These are phyloP conservation scores for Hyaloscypha variabilis DNA, from an alignment of 495 filamentous ascomycete genomes.

Conservation along the genomic window DNA sequence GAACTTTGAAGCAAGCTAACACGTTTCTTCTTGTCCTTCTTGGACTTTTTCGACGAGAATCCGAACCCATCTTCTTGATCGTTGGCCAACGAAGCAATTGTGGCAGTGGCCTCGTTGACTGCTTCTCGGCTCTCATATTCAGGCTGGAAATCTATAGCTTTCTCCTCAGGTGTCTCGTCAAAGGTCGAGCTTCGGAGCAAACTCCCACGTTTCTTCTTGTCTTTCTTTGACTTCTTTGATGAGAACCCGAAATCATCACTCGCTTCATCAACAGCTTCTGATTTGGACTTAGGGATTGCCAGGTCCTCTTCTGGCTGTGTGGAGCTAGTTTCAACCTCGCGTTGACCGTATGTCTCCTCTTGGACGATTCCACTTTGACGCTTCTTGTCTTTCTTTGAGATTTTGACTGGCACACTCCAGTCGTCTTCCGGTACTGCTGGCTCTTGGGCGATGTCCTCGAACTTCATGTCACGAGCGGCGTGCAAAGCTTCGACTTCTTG, in stretches of 20 bases:
- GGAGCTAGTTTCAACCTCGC: background rate
- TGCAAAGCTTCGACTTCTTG: conserved; percentile 3
- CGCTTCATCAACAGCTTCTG: conserved; percentile 8
- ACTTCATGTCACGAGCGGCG: background rate
- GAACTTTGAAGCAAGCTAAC: conserved; percentile 17
- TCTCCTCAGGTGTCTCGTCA: conserved; percentile 35
- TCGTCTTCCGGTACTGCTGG: background rate
- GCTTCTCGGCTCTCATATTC: background rate
- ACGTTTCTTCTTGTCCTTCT: conserved; percentile 46
- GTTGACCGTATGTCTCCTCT: conserved; percentile 2
- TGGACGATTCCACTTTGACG: conserved; percentile 10
- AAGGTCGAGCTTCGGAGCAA: conserved; percentile 6
- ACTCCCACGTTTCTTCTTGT: conserved; percentile 32
- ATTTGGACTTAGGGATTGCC: background rate
- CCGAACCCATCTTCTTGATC: conserved; percentile 1
- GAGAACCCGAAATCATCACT: conserved; percentile 31
- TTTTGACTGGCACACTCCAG: conserved; percentile 13
- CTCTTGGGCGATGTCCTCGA: conserved; percentile 3
- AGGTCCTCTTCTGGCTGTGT: background rate
- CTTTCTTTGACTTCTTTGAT: conserved; percentile 38
- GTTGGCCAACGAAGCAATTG: conserved; percentile 2
- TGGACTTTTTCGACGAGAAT: conserved; percentile 34
- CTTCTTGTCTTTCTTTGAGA: conserved; percentile 33
- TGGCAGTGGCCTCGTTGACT: background rate
- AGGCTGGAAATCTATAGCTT: conserved; percentile 10